Evolutionary conservation across 2,329 filamentous ascomycete species (phyloP), one percentile per base, ranked within the genome.

Genomic region (Claviceps humidiphila): DNA sequence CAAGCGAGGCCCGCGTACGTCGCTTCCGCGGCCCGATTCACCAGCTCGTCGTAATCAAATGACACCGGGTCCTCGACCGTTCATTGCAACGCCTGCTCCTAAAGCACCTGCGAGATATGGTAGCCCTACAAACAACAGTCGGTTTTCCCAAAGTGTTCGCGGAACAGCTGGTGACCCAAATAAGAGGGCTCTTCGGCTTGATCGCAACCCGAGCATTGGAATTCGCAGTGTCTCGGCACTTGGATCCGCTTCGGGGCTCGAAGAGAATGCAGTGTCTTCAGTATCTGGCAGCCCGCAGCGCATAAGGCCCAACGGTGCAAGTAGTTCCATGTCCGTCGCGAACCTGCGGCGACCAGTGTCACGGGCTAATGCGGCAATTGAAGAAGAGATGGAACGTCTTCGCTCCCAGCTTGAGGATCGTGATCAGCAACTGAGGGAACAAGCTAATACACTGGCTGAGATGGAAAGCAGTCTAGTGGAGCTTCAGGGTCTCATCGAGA

Each of bases 381-480:
- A 85, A 37, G 83, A 85, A 44, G 87, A 95, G 64, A 67, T 94
- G 7, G 82, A 85, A 59, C 76, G 81, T 37, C 73, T 98, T 30
- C 82, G 80, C 55, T 71, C 75, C 41, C 80, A 91, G 65, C 75
- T 97, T 20, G 82, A 89, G 57, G 89, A 95, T 56, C 83, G 89
- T 34, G 89, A 97, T 59, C 81, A 77, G 58, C 88, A 95, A 64
- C 72, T 98, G n/a, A 85, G 84, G 59, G 93, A 96, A 44, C 93
- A 98, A 66, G 83, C 88, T 2, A 73, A 80, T 4, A 87, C 84
- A 17, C 71, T 98, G 50, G 77, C 82, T 14, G 93, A 98, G 59
- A 96, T 98, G 85, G 91, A 98, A 64, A 80, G 77, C 54, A 91
- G 84, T 56, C 72, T 96, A 47, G 82, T 82, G n/a, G 90, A 95